Percentiles rank a stretch among this genome's conserved stretches.
Conservation (phyloP, 805 yeast genomes). For the Candida caryicola region DNA sequence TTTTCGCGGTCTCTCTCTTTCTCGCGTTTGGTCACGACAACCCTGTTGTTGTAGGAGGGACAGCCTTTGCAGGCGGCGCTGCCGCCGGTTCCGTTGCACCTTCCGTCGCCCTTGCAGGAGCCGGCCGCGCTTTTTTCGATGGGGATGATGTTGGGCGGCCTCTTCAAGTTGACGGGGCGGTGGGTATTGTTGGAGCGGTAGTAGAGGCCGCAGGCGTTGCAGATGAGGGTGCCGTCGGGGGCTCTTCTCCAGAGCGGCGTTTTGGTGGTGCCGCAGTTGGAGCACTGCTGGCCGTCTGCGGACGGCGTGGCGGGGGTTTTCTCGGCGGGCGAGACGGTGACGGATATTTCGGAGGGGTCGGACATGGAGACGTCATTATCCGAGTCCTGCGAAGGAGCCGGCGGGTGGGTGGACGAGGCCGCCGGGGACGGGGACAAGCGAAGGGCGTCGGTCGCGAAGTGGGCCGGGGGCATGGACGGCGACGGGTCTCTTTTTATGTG, state of each 20-base stretch:
- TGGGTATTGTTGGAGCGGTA: constrained; percentile 58
- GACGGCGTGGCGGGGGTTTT: too few relatives aligned
- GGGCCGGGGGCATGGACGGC: too few relatives aligned
- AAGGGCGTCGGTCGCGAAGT: too few relatives aligned
- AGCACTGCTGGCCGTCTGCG: constrained; percentile 49
- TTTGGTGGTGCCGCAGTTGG: constrained; percentile 54
- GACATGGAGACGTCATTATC: too few relatives aligned
- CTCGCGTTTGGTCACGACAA: constrained; percentile 35
- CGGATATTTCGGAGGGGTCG: too few relatives aligned
- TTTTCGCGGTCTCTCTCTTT: neutral
- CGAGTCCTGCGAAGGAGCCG: too few relatives aligned
- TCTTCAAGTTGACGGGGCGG: constrained; percentile 63
- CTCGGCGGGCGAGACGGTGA: too few relatives aligned
- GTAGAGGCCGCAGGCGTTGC: constrained; percentile 62
- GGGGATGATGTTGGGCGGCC: constrained; percentile 51
- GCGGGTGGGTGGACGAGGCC: too few relatives aligned
- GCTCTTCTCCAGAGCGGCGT: constrained; percentile 61
- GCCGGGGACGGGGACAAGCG: too few relatives aligned
- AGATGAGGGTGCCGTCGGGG: constrained; percentile 52
- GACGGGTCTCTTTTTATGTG: too few relatives aligned
- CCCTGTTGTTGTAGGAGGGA: constrained; percentile 77
- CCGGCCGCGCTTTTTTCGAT: constrained; percentile 47
- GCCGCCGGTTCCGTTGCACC: constrained; percentile 89
- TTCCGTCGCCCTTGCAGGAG: constrained; percentile 70
- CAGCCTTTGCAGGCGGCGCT: constrained; percentile 76